A percentile compares a stretch with the other conserved stretches of the same genome.
These are phyloP conservation scores for Barnettozyma populi DNA, from an alignment of 805 yeast genomes.

Conservation along the genomic window DNA sequence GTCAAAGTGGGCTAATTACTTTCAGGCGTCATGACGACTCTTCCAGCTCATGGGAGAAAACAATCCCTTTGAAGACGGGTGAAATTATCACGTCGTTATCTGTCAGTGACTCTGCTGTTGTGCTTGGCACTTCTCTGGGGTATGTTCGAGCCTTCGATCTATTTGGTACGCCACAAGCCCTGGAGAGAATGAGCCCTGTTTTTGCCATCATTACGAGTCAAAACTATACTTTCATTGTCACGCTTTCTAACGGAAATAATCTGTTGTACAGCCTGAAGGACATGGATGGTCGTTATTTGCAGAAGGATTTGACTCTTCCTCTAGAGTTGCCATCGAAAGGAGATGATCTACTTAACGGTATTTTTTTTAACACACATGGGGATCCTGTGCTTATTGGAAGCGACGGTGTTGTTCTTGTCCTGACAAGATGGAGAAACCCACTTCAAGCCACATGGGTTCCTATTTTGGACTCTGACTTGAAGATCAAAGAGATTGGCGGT, in stretches of 20 bases:
- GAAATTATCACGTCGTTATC: constrained; percentile 69
- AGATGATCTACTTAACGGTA: constrained; percentile 42
- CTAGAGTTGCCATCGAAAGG: constrained; percentile 21
- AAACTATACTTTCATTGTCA: constrained; percentile 27
- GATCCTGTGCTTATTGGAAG: constrained; percentile 88
- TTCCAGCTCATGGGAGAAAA: constrained; percentile 66
- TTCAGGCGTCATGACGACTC: constrained; percentile 66
- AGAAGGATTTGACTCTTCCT: constrained; percentile 44
- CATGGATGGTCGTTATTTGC: constrained; percentile 42
- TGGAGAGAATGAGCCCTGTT: constrained; percentile 69
- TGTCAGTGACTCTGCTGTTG: constrained; percentile 52
- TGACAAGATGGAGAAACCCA: constrained; percentile 74
- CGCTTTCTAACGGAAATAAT: constrained; percentile 26
- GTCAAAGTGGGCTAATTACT: constrained; percentile 41
- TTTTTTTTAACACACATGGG: constrained; percentile 83
- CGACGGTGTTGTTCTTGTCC: constrained; percentile 63
- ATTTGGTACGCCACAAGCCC: constrained; percentile 65
- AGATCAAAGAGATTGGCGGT: constrained; percentile 44
- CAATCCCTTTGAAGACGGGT: constrained; percentile 41
- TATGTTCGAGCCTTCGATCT: constrained; percentile 64
- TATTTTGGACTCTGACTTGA: constrained; percentile 48
- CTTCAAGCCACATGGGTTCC: constrained; percentile 87
- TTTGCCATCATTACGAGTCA: constrained; percentile 40
- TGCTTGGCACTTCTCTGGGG: constrained; percentile 74
- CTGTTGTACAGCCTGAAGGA: constrained; percentile 38